These are phyloP conservation scores for Phaffia tasmanica DNA, from an alignment of 768 basidiomycete genomes.

Conservation along the genomic window DNA sequence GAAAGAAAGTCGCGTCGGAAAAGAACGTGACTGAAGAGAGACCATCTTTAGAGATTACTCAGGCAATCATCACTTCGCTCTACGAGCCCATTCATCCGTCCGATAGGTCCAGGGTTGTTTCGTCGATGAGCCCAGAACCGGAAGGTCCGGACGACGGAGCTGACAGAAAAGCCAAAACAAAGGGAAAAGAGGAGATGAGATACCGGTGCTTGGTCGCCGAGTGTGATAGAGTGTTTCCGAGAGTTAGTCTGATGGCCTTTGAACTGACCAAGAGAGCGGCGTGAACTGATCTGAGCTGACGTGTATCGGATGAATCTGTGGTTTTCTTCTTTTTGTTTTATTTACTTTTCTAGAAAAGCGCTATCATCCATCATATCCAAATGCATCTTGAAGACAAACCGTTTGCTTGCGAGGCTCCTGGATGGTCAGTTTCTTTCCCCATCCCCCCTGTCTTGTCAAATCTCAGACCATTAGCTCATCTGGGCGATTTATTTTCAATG, in stretches of 20 bases:
- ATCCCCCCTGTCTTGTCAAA: not conserved
- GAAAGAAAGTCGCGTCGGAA: not conserved
- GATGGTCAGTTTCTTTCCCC: slow-evolving; percentile 36
- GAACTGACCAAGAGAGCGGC: no score
- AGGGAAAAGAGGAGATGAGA: slow-evolving; percentile 26
- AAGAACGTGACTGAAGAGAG: not conserved
- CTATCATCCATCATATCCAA: slow-evolving; percentile 42
- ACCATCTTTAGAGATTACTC: not conserved
- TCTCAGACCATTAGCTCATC: not conserved
- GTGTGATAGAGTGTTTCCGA: slow-evolving; percentile 32
- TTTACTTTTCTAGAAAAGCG: slow-evolving; percentile 30
- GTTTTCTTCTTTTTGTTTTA: no score
- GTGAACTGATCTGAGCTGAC: no score
- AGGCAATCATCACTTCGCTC: not conserved
- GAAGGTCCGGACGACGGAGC: slow-evolving; percentile 1
- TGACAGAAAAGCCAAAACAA: not conserved
- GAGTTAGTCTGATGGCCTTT: not conserved
- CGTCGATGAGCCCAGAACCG: not conserved
- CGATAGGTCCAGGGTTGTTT: not conserved
- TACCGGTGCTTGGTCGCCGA: slow-evolving; percentile 34
- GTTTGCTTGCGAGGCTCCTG: slow-evolving; percentile 37
- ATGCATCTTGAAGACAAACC: slow-evolving; percentile 44
- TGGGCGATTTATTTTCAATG: not conserved
- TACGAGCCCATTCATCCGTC: slow-evolving; percentile 5
- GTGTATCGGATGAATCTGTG: no score